Base-by-base conservation (phyloP, 495 filamentous ascomycete species). In the Podospora pseudocomata region DNA sequence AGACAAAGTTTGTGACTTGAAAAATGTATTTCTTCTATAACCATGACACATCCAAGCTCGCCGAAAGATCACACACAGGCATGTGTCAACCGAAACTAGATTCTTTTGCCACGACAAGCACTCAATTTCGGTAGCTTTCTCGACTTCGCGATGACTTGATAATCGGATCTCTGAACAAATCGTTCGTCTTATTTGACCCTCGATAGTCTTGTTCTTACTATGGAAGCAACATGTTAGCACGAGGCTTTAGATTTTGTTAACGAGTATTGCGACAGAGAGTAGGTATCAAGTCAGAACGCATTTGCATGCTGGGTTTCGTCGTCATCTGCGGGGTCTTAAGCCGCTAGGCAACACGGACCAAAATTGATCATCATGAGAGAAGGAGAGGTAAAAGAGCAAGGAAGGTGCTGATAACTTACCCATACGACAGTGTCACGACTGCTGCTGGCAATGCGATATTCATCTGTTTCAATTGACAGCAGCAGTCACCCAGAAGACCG, bases 261-360 rank as follows among this genome's bases (percentile, higher is more conserved):
- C 61, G 49, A 64, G 13, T 39, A 27, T 19, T 58, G n/a, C 55
- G 23, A 26, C 58, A 16, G 20, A 16, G 11, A 1, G 28, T 23
- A 19, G 16, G 9, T 20, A 16, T 16, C 9, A 65, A 76, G 83
- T 96, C 93, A 96, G 93, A 92, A 80, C 89, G 91, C 92, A 89
- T 87, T 64, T 85, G 81, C 81, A 90, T 91, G 82, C 82, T 83
- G 85, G 86, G 81, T 78, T 81, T 82, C 86, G 85, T 95, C 93
- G 86, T 94, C 94, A 88, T 88, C 76, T 85, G 84, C 90, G 91
- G 90, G 91, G 95, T 92, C 96, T 96, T 92, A 92, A 86, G 89
- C 93, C 89, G 90, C 91, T 97, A 90, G 88, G 94, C 86, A 97
- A 97, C 93, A 97, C 93, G 94, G 94, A 97, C 94, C 92, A 96